These are phyloP conservation scores for Ramularia endophylla DNA, from an alignment of 2,329 filamentous ascomycete genomes.

Conservation along the genomic window DNA sequence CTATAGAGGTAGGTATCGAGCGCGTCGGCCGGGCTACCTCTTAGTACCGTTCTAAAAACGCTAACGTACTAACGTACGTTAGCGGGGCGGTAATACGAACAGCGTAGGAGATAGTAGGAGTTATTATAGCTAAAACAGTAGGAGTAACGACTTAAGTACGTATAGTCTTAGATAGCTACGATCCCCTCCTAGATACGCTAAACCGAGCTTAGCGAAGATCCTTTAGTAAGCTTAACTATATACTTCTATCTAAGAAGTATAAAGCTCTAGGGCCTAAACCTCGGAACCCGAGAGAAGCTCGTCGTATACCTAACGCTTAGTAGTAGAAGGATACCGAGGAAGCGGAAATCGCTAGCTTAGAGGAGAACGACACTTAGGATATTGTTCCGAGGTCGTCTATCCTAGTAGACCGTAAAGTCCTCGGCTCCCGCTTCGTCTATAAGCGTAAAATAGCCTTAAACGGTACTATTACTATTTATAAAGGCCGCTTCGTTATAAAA, in stretches of 20 bases:
- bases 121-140: no score
- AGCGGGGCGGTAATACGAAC: no score
- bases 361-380: slow-evolving; percentile 7
- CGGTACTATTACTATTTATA: slow-evolving; percentile 4
- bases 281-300: background rate
- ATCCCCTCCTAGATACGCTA: no score
- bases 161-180: no score
- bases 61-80: no score
- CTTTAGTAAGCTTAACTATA: no score
- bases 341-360: slow-evolving; percentile 4
- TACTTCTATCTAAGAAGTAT: background rate
- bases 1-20: no score
- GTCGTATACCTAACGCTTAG: background rate
- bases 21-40: no score
- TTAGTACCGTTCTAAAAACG: no score
- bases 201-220: no score
- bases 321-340: slow-evolving; percentile 6
- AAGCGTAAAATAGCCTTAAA: slow-evolving; percentile 5
- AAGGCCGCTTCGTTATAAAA: slow-evolving; percentile 6
- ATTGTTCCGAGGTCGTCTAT: background rate
- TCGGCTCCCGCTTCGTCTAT: slow-evolving; percentile 5
- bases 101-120: no score
- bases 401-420: slow-evolving; percentile 5
- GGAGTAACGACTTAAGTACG: no score
- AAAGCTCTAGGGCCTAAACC: slow-evolving; percentile 1